A percentile compares a stretch with the other conserved stretches of the same genome.
phyloP scores from a whole-genome alignment of 2,329 filamentous ascomycete genomes.

The Parascedosporium putredinis region DNA sequence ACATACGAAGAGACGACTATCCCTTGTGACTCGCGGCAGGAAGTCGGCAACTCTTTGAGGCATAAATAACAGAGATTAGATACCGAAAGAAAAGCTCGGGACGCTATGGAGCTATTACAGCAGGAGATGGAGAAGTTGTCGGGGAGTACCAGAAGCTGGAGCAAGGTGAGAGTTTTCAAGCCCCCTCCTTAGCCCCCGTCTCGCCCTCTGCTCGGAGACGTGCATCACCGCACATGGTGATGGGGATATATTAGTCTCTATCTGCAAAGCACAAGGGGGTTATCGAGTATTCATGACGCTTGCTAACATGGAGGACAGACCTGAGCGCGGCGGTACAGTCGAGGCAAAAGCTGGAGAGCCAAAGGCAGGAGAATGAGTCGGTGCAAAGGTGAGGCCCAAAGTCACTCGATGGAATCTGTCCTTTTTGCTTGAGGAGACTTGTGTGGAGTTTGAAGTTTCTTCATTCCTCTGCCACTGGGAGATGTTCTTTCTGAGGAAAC shows the following conservation, averaged over 20 bases:
- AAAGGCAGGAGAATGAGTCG: constrained; percentile 83
- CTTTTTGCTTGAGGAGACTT: too few species aligned
- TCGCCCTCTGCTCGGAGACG: not conserved
- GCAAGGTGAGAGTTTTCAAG: constrained; percentile 45
- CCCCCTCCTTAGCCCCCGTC: not conserved
- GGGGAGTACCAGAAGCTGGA: constrained; percentile 78
- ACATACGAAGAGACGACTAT: too few species aligned
- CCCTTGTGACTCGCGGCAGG: too few species aligned
- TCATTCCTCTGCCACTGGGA: not conserved
- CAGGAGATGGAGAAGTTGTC: constrained; percentile 71
- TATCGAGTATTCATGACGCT: too few species aligned
- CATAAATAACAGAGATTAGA: too few species aligned
- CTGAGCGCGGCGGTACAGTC: constrained; percentile 66
- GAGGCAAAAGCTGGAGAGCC: constrained; percentile 84
- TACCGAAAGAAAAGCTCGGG: too few species aligned
- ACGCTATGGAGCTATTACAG: constrained; percentile 70
- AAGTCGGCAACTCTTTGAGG: too few species aligned
- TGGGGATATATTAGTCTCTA: not conserved
- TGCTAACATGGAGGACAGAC: constrained; percentile 40
- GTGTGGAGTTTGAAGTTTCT: too few species aligned
- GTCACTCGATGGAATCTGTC: too few species aligned
- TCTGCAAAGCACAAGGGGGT: not conserved
- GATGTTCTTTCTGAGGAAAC: not conserved
- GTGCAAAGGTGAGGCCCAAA: constrained; percentile 70
- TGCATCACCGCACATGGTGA: not conserved